Percentiles rank a stretch among this genome's conserved stretches.
phyloP scores from a whole-genome alignment of 805 yeast species.

The Saccharomycopsis lassenensis region DNA sequence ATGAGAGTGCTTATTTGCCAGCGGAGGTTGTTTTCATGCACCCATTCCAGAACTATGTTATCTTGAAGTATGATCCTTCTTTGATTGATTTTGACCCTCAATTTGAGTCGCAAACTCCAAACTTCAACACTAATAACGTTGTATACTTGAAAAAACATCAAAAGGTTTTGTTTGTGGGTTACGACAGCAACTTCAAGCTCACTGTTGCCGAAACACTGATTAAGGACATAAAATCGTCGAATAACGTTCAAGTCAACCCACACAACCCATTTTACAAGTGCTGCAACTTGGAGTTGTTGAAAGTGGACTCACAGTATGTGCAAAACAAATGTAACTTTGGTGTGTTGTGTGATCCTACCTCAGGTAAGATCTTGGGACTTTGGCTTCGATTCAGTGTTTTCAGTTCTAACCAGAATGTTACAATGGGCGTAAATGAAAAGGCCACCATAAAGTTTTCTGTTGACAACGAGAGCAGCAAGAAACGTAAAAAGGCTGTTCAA shows the following conservation, averaged over 20 bases:
- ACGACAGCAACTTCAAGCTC: constrained; percentile 18
- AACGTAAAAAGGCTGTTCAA: constrained; percentile 8
- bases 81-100: constrained; percentile 18
- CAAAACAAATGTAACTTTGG: constrained; percentile 19
- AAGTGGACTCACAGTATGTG: constrained; percentile 17
- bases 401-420: constrained; percentile 18
- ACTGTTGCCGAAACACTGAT: constrained; percentile 18
- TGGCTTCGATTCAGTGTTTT: constrained; percentile 19
- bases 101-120: constrained; percentile 18
- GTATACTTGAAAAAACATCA: constrained; percentile 17
- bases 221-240: constrained; percentile 17
- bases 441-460: constrained; percentile 16
- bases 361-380: constrained; percentile 16
- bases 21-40: constrained; percentile 19
- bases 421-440: constrained; percentile 12
- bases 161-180: constrained; percentile 18
- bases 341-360: constrained; percentile 17
- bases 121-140: constrained; percentile 17
- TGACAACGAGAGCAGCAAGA: constrained; percentile 16
- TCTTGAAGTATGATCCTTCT: constrained; percentile 18
- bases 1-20: constrained; percentile 18
- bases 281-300: constrained; percentile 18
- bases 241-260: constrained; percentile 18
- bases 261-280: constrained; percentile 18
- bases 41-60: constrained; percentile 19